Percentiles rank a stretch among this genome's conserved stretches.
These are phyloP conservation scores for Amanita fuliginea DNA, from an alignment of 768 basidiomycete species.

Conservation along the genomic window DNA sequence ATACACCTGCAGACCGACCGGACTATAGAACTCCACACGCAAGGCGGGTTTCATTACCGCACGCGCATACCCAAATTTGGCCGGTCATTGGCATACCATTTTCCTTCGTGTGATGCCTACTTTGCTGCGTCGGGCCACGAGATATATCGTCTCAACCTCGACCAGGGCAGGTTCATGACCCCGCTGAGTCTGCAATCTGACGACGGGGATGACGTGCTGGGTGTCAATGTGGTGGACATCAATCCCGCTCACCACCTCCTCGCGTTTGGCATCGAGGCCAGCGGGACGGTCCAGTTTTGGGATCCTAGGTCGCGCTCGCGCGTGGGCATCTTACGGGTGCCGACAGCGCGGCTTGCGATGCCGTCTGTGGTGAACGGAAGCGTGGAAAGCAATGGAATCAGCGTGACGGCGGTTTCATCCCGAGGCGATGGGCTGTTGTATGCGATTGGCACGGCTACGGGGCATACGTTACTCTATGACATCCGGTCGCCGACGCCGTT, in stretches of 20 bases:
- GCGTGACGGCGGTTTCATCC: slow-evolving; percentile 79
- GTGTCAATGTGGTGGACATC: slow-evolving; percentile 87
- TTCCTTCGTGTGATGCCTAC: slow-evolving; percentile 86
- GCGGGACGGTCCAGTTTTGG: slow-evolving; percentile 90
- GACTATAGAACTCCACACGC: slow-evolving; percentile 90
- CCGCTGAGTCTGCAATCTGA: slow-evolving; percentile 48
- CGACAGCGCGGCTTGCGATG: slow-evolving; percentile 39
- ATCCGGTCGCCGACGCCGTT: slow-evolving; percentile 77
- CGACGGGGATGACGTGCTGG: slow-evolving; percentile 38
- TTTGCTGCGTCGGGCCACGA: slow-evolving; percentile 78
- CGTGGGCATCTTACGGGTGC: slow-evolving; percentile 62
- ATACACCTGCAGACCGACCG: slow-evolving; percentile 93
- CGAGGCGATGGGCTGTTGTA: slow-evolving; percentile 85
- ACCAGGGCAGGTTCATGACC: slow-evolving; percentile 87
- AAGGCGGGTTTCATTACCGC: slow-evolving; percentile 85
- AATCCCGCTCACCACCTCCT: slow-evolving; percentile 89
- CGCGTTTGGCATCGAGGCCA: slow-evolving; percentile 81
- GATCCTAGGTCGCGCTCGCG: slow-evolving; percentile 76
- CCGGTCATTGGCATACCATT: slow-evolving; percentile 86
- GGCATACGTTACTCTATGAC: slow-evolving; percentile 91
- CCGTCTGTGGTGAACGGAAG: slow-evolving; percentile 14
- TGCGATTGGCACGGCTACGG: slow-evolving; percentile 90
- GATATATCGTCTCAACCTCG: slow-evolving; percentile 89
- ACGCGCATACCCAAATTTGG: slow-evolving; percentile 94
- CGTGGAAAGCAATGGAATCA: slow-evolving; percentile 23